Evolutionary conservation across 768 basidiomycete genomes (phyloP).

Genomic region (Russula griseocarnosa): DNA sequence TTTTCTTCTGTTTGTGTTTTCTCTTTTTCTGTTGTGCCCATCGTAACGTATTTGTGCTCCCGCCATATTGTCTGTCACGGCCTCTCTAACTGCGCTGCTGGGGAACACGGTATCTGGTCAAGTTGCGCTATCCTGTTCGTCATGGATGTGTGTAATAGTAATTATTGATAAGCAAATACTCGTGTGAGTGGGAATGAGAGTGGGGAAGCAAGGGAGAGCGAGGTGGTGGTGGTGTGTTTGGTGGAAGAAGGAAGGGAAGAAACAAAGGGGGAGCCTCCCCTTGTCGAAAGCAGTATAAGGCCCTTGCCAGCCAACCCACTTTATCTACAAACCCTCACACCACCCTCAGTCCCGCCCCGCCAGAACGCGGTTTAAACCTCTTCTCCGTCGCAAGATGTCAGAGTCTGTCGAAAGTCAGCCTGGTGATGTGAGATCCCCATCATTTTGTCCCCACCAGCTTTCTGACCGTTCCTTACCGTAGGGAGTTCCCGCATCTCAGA

Average conservation of each 20-base stretch:
- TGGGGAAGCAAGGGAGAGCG: background rate
- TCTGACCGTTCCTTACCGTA: conserved; percentile 22
- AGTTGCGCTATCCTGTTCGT: conserved; percentile 14
- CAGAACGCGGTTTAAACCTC: conserved; percentile 1
- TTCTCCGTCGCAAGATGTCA: conserved; percentile 1
- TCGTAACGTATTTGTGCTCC: conserved; percentile 26
- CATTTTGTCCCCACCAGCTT: background rate
- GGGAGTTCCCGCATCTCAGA: conserved; percentile 80
- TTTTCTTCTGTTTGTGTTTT: background rate
- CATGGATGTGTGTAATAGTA: conserved; percentile 25
- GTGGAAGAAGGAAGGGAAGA: conserved; percentile 12
- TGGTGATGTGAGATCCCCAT: conserved; percentile 15
- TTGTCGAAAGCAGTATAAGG: conserved; percentile 9
- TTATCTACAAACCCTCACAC: too few relatives aligned
- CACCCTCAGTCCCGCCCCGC: too few relatives aligned
- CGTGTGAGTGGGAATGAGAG: background rate
- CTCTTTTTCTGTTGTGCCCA: conserved; percentile 18
- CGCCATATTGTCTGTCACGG: conserved; percentile 19
- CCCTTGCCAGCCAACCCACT: background rate
- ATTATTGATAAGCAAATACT: conserved; percentile 19
- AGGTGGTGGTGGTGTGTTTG: background rate
- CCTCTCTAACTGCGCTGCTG: conserved; percentile 24
- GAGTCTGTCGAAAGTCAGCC: conserved; percentile 13
- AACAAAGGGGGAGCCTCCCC: background rate
- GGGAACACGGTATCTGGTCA: conserved; percentile 20